Evolutionary conservation across 140 eudicot species (phyloP).

Genomic region (Oenanthe javanica): DNA sequence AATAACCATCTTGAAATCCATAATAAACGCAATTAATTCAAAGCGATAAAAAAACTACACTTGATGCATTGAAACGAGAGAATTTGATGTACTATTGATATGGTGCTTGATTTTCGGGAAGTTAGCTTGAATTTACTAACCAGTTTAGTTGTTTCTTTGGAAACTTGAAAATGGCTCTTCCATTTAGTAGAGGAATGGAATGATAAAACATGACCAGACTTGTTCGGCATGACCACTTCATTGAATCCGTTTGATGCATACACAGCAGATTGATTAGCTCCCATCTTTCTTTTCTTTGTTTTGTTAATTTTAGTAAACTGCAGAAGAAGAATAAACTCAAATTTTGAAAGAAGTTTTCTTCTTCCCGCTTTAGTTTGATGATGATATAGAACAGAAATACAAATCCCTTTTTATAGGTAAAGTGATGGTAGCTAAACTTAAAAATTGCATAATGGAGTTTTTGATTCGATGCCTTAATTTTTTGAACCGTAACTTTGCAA

Average conservation of each 20-base stretch:
- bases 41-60: neutral
- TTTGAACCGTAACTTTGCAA: constrained; percentile 13
- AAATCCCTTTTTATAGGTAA: neutral
- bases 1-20: constrained; percentile 53
- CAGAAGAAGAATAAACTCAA: neutral
- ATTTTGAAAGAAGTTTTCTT: neutral
- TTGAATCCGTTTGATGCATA: neutral
- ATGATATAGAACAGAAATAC: neutral
- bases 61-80: no score
- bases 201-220: constrained; percentile 27
- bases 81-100: neutral
- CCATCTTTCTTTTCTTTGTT: constrained; percentile 32
- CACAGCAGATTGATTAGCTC: constrained; percentile 25
- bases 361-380: neutral
- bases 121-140: constrained; percentile 12
- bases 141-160: constrained; percentile 53
- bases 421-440: constrained; percentile 7
- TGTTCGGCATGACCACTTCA: neutral
- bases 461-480: constrained; percentile 24
- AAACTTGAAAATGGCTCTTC: constrained; percentile 45
- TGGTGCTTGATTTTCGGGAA: neutral
- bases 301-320: neutral
- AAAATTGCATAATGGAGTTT: constrained; percentile 17
- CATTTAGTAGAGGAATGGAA: constrained; percentile 54
- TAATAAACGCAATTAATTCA: neutral